Base-by-base conservation (phyloP, 495 filamentous ascomycete species). In the Thermochaetoides thermophila region DNA sequence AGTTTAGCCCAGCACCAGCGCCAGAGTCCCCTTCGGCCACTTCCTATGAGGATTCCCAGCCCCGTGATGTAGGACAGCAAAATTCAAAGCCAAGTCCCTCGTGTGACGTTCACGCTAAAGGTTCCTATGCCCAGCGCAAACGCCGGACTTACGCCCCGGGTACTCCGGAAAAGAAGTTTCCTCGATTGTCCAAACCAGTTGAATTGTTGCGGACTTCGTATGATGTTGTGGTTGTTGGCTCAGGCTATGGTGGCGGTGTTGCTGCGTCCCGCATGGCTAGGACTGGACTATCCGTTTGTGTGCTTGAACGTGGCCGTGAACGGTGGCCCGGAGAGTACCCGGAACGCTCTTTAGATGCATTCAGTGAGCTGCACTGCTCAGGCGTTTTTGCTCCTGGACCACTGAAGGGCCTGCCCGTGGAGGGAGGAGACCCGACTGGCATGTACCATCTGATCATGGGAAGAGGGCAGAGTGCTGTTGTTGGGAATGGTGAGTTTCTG, bases 311-410 rank as follows among this genome's bases (percentile, higher is more conserved):
- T 15, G 74, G 74, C 23, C 57, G 62, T 34, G 75, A 81, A 53
- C 63, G 57, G 46, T 75, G 74, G 69, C 71, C 75, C 14, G 73
- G 74, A 10, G 71, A 76, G 47, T 81, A 74, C 42, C 72, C 73
- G 1, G 55, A 47, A 11, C 53, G 52, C 2, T 43, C 64, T 0
- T 15, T 39, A 7, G 71, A 74, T 15, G 53, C 63, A 8, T 15
- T 50, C 24, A 37, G 40, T 32, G 54, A 57, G 38, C 39, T 77
- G 17, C 71, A 73, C 22, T 51, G 67, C 26, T 72, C 72, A n/a
- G 74, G 76, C 11, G 56, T 63, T 14, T 49, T 67, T 9, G 52
- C 60, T 5, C 64, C 67, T 5, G 44, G 47, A 0, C 48, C 46
- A 33, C 12, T 62, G 5, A 47, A 49, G 19, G 61, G 55, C 24